These are phyloP conservation scores for Rehmannia glutinosa DNA, from an alignment of 257 asterid species.

Conservation along the genomic window DNA sequence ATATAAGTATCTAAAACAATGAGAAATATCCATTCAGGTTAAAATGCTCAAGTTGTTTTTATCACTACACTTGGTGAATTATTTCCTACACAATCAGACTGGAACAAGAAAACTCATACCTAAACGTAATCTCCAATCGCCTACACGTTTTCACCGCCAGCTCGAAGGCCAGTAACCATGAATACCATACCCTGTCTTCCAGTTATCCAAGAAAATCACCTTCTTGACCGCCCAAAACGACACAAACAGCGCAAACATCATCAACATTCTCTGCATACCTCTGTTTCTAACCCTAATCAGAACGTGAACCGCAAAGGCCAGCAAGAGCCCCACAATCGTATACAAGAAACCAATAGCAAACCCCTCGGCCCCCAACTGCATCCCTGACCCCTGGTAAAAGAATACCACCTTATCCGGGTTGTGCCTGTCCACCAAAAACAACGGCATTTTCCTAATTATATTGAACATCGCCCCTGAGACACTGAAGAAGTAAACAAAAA, in stretches of 20 bases:
- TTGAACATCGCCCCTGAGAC: conserved; percentile 78
- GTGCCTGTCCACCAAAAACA: conserved; percentile 52
- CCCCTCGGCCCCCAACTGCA: conserved; percentile 81
- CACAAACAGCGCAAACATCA: conserved; percentile 37
- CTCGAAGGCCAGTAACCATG: conserved; percentile 66
- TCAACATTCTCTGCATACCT: conserved; percentile 41
- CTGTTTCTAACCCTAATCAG: conserved; percentile 33
- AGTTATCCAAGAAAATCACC: conserved; percentile 54
- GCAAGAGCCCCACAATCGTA: conserved; percentile 57
- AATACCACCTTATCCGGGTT: conserved; percentile 43
- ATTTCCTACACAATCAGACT: not conserved
- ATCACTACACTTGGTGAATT: not conserved
- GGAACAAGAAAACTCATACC: conserved; percentile 15
- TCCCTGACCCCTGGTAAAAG: conserved; percentile 62
- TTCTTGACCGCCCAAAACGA: conserved; percentile 63
- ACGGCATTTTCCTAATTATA: conserved; percentile 69
- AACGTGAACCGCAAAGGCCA: conserved; percentile 53
- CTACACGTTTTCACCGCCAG: conserved; percentile 24
- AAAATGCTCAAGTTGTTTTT: not conserved
- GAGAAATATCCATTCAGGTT: not conserved
- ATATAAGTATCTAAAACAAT: not conserved
- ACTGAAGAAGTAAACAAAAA: conserved; percentile 69
- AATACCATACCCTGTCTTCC: conserved; percentile 76
- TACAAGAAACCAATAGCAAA: conserved; percentile 60
- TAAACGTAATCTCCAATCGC: not conserved